Base-by-base conservation (phyloP, 1,284 basidiomycete species). In the Malassezia obtusa region DNA sequence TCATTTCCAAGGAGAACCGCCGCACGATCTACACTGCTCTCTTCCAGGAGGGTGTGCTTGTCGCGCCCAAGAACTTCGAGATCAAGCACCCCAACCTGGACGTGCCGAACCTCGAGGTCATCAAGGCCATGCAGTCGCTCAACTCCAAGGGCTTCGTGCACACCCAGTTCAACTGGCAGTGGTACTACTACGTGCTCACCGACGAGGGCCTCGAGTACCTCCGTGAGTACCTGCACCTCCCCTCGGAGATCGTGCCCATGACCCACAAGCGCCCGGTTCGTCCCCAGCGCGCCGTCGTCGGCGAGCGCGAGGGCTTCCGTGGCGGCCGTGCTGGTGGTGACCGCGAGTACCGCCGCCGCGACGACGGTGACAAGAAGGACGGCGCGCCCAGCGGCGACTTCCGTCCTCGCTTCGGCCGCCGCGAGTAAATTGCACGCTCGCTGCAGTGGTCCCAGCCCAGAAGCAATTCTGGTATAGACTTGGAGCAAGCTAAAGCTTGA, bases 11-110 rank as follows among this genome's bases (percentile, higher is more conserved):
- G 63, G 64, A 71, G 61, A 65, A 73, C 67, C 68, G 71, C 62
- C 64, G 66, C 59, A 64, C 60, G 40, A 73, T 73, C 61, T 73
- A 73, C 67, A 60, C 60, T 49, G 60, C 68, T 11, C 67, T 73
- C 48, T 73, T 73, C 68, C 67, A 71, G 62, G 64, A 73, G 62
- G 92, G 94, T 74, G 94, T 96, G 64, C 80, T 96, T 75, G 92
- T 98, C 76, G 92, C 92, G 74, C 91, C 94, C 81, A 98, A 98
- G 81, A 90, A 99, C 79, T 96, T 82, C 81, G 92, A 95, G 76
- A 86, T 88, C 58, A 89, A 92, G 78, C 94, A 99, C 77, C 89
- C 94, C 74, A 91, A 96, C 75, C 83, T 99, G 65, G 87, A 91
- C 63, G 85, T 96, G 73, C 87, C 87, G 67, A 98, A 99, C 80